Percentiles rank a stretch among this genome's conserved stretches.
Conservation (phyloP, 768 basidiomycete species). For the Nevesoporus exiguus region DNA sequence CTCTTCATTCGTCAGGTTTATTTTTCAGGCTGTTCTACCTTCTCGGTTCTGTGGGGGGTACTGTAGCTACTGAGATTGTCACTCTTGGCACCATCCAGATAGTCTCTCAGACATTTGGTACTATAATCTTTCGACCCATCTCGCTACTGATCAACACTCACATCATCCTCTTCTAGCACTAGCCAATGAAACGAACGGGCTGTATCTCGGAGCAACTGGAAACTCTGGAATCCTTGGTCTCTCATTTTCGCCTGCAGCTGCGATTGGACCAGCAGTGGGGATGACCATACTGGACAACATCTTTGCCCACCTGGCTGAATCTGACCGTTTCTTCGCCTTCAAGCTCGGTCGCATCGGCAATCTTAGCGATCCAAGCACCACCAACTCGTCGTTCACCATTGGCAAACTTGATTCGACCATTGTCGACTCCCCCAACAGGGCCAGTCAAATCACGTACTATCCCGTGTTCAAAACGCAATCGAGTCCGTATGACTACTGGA, state of each 20-base stretch:
- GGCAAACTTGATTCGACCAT: slow-evolving; percentile 43
- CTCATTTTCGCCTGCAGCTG: slow-evolving; percentile 44
- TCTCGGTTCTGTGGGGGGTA: slow-evolving; percentile 51
- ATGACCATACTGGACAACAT: slow-evolving; percentile 47
- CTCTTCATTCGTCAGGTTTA: slow-evolving; percentile 28
- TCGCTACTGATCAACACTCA: neutral
- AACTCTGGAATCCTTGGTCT: slow-evolving; percentile 58
- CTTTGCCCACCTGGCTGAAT: slow-evolving; percentile 39
- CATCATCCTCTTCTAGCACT: slow-evolving; percentile 34
- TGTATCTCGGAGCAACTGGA: slow-evolving; percentile 43
- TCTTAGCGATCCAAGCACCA: slow-evolving; percentile 11
- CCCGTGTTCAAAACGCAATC: slow-evolving; percentile 38
- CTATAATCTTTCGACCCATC: neutral
- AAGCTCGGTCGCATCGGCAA: slow-evolving; percentile 39
- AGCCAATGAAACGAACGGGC: slow-evolving; percentile 40
- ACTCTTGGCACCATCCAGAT: slow-evolving; percentile 44
- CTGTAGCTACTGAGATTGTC: slow-evolving; percentile 47
- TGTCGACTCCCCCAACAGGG: slow-evolving; percentile 24
- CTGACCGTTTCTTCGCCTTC: slow-evolving; percentile 48
- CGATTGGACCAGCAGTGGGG: slow-evolving; percentile 45
- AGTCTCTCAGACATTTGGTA: slow-evolving; percentile 48
- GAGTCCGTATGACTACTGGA: slow-evolving; percentile 54
- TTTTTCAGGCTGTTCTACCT: slow-evolving; percentile 50
- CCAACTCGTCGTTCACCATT: slow-evolving; percentile 48
- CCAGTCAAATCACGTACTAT: slow-evolving; percentile 33